phyloP scores from a whole-genome alignment of 768 basidiomycete species.

The Trametes cingulata region DNA sequence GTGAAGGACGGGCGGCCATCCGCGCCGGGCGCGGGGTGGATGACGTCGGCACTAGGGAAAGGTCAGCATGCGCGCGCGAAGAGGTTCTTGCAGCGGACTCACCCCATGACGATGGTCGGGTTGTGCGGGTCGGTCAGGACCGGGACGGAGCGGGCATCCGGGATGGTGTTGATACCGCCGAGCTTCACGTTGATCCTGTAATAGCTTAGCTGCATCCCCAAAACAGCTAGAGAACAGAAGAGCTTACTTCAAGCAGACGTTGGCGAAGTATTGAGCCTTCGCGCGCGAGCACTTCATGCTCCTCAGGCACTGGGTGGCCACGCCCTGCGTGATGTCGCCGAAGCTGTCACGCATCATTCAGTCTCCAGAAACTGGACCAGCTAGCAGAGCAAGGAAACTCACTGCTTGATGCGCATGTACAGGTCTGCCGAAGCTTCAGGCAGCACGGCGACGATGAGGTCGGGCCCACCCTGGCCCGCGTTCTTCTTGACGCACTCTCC shows the following conservation, averaged over 20 bases:
- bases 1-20: slow-evolving; percentile 82
- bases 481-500: slow-evolving; percentile 42
- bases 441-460: slow-evolving; percentile 65
- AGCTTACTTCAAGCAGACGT: slow-evolving; percentile 74
- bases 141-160: slow-evolving; percentile 64
- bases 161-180: slow-evolving; percentile 80
- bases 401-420: slow-evolving; percentile 81
- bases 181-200: slow-evolving; percentile 80
- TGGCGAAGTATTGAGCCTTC: slow-evolving; percentile 78
- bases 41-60: slow-evolving; percentile 65
- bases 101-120: slow-evolving; percentile 80
- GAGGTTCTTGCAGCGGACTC: slow-evolving; percentile 7
- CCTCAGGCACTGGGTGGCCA: slow-evolving; percentile 81
- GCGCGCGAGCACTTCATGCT: slow-evolving; percentile 63
- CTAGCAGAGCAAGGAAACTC: slow-evolving; percentile 28
- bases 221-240: not conserved
- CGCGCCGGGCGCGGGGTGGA: slow-evolving; percentile 80
- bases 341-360: slow-evolving; percentile 47
- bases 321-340: slow-evolving; percentile 68
- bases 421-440: slow-evolving; percentile 77
- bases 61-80: not conserved
- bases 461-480: slow-evolving; percentile 39
- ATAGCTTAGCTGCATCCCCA: not conserved
- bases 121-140: slow-evolving; percentile 67
- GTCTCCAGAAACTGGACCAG: not conserved